A percentile compares a stretch with the other conserved stretches of the same genome.
Evolutionary conservation across 768 basidiomycete genomes (phyloP).

Genomic region (Boletus eberwhitei): DNA sequence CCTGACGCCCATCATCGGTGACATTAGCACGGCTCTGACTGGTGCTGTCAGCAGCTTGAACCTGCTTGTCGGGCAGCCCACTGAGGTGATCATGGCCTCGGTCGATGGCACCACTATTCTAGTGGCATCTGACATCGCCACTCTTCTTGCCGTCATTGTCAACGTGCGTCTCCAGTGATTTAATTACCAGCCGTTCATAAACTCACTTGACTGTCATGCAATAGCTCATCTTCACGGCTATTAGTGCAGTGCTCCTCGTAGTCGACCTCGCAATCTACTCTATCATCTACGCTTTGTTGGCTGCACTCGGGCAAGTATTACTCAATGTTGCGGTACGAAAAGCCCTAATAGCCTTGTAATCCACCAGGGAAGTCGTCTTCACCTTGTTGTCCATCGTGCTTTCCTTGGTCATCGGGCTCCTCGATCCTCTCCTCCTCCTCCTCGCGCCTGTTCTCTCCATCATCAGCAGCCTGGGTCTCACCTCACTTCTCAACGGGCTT

Average conservation of each 20-base stretch:
- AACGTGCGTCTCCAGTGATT: conserved; percentile 1
- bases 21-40: conserved; percentile 5
- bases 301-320: conserved; percentile 3
- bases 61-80: conserved; percentile 2
- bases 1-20: conserved; percentile 4
- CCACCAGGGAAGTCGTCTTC: background rate
- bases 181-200: background rate
- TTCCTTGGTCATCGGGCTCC: conserved; percentile 6
- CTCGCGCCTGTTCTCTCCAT: conserved; percentile 9
- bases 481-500: background rate
- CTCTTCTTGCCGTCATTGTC: background rate
- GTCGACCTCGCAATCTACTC: conserved; percentile 1
- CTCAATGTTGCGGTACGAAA: background rate
- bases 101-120: background rate
- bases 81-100: background rate
- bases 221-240: conserved; percentile 10
- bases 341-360: background rate
- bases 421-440: background rate
- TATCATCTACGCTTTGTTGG: background rate
- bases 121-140: conserved; percentile 1
- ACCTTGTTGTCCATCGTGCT: conserved; percentile 2
- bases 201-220: background rate
- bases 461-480: conserved; percentile 4
- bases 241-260: conserved; percentile 4
- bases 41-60: conserved; percentile 3